phyloP scores from a whole-genome alignment of 1,139 yeast species.

The Lodderomyces margitis region DNA sequence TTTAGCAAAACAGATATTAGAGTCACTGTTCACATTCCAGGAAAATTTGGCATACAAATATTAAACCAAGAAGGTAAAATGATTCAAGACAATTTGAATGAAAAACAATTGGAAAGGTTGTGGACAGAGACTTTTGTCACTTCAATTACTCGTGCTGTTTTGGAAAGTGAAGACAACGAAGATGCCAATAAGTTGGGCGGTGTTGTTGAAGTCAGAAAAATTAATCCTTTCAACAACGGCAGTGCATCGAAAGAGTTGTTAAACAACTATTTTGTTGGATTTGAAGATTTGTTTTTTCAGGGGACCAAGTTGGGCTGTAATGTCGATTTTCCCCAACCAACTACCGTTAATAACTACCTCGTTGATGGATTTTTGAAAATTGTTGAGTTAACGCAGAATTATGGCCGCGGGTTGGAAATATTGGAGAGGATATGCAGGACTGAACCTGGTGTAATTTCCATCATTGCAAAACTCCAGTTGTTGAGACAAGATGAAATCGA shows the following conservation, averaged over 20 bases:
- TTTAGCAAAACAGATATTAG: constrained; percentile 69
- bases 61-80: constrained; percentile 47
- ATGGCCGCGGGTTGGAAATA: constrained; percentile 56
- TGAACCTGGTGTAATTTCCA: constrained; percentile 54
- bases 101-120: constrained; percentile 35
- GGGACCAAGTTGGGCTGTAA: constrained; percentile 68
- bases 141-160: constrained; percentile 62
- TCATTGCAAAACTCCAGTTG: constrained; percentile 53
- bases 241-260: constrained; percentile 43
- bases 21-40: constrained; percentile 69
- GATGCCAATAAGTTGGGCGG: constrained; percentile 46
- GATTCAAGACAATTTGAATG: constrained; percentile 35
- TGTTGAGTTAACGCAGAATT: constrained; percentile 63
- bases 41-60: constrained; percentile 49
- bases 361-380: constrained; percentile 72
- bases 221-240: constrained; percentile 57
- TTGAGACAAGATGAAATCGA: constrained; percentile 71
- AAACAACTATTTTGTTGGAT: constrained; percentile 54
- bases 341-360: constrained; percentile 66
- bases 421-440: constrained; percentile 41
- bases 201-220: constrained; percentile 46
- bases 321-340: constrained; percentile 69
- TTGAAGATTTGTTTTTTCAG: constrained; percentile 62
- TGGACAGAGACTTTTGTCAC: constrained; percentile 74
- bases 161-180: constrained; percentile 69